phyloP scores from a whole-genome alignment of 192 early-diverging fungal species.

The Linnemannia elongata region DNA sequence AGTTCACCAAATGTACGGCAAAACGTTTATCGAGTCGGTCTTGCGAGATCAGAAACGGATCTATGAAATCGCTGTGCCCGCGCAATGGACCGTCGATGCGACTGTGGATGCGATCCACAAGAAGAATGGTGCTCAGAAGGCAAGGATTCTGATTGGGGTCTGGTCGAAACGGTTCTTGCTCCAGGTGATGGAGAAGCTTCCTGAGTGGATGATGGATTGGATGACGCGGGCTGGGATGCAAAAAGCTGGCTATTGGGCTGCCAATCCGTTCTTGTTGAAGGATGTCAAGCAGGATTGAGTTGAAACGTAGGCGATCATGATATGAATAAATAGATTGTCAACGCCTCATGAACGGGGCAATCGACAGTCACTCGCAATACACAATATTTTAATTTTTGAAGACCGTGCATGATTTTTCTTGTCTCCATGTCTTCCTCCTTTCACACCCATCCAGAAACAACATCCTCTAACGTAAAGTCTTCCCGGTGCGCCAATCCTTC shows the following conservation, averaged over 20 bases:
- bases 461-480: too few species aligned
- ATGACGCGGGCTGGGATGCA: not conserved
- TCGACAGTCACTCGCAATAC: too few species aligned
- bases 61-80: not conserved
- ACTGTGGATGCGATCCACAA: conserved; percentile 7
- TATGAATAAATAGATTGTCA: not conserved
- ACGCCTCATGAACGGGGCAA: not conserved
- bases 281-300: not conserved
- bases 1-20: not conserved
- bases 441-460: too few species aligned
- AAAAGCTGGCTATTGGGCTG: not conserved
- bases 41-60: not conserved
- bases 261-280: not conserved
- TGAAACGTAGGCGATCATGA: not conserved
- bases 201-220: not conserved
- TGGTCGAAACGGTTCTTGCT: not conserved
- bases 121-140: not conserved
- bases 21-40: not conserved
- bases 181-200: not conserved
- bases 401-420: too few species aligned
- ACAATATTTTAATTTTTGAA: too few species aligned
- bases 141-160: not conserved
- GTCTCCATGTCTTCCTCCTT: too few species aligned
- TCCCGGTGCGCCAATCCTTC: too few species aligned
- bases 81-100: not conserved